Base-by-base conservation (phyloP, 495 filamentous ascomycete species). In the Thermothielavioides terrestris region DNA sequence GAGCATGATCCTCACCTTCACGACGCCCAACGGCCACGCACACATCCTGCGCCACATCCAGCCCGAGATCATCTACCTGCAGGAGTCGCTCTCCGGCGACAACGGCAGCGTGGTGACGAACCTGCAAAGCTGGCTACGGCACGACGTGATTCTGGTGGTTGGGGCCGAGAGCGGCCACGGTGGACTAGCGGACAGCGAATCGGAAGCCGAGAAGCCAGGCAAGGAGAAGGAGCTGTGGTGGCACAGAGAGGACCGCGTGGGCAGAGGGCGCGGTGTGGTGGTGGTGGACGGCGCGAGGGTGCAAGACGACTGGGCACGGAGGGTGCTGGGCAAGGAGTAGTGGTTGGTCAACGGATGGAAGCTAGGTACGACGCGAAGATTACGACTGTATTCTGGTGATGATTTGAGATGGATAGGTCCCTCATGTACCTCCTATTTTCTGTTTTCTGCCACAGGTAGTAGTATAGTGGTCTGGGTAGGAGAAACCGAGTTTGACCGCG, bases 151-250 rank as follows among this genome's bases (percentile, higher is more conserved):
- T 22, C 63, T 80, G 41, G 85, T 95, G 2, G 86, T 94, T 18
- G 89, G 88, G 6, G 85, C 85, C 45, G 87, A 89, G 50, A 83
- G 83, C 52, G 89, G 86, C 15, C 81, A 86, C 26, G 88, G 88
- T 21, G 89, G 88, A 1, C 74, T 96, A 31, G 86, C 89, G 1
- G 90, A 96, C 63, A 94, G 88, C 51, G 89, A 94, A 50, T 89
- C 89, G 27, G 89, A 95, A 62, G 67, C 71, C 0, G 79, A 82
- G 56, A 61, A 61, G 45, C 64, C 73, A 1, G 76, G 80, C 44
- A 71, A 72, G 50, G 73, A 74, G 25, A 76, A 79, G 25, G 75
- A 77, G 15, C 7, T 57, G 46, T 96, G 90, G 90, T 96, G 88
- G 86, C 80, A 91, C 58, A 75, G 77, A 42, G 80, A 85, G 58